A percentile compares a stretch with the other conserved stretches of the same genome.
These are phyloP conservation scores for Ascoidea tarda DNA, from an alignment of 805 yeast species.

Conservation along the genomic window DNA sequence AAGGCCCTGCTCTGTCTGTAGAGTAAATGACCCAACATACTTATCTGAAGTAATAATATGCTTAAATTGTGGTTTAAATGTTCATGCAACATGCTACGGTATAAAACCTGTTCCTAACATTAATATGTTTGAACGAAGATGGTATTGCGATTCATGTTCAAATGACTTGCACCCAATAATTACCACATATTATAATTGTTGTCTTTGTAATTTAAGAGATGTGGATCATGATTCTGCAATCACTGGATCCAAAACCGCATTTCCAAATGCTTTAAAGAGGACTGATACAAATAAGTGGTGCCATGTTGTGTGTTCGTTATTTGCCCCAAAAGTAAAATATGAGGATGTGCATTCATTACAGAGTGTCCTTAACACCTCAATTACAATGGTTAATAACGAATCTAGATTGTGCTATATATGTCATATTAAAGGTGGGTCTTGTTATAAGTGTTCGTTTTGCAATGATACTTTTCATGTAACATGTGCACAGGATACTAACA, in stretches of 20 bases:
- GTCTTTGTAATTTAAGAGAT: slow-evolving; percentile 48
- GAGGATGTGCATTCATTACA: slow-evolving; percentile 28
- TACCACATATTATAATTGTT: slow-evolving; percentile 46
- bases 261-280: slow-evolving; percentile 58
- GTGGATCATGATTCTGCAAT: slow-evolving; percentile 30
- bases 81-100: slow-evolving; percentile 65
- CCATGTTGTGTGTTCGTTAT: slow-evolving; percentile 60
- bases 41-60: slow-evolving; percentile 36
- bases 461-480: slow-evolving; percentile 31
- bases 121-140: slow-evolving; percentile 18
- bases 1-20: slow-evolving; percentile 42
- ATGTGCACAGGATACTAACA: slow-evolving; percentile 38
- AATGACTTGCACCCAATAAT: slow-evolving; percentile 51
- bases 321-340: slow-evolving; percentile 29
- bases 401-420: slow-evolving; percentile 30
- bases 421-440: slow-evolving; percentile 31
- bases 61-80: slow-evolving; percentile 49
- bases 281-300: slow-evolving; percentile 61
- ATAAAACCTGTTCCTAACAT: slow-evolving; percentile 12
- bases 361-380: slow-evolving; percentile 20
- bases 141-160: slow-evolving; percentile 75
- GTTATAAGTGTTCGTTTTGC: slow-evolving; percentile 34
- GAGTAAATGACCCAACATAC: slow-evolving; percentile 19
- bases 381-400: slow-evolving; percentile 18
- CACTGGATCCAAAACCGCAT: slow-evolving; percentile 23